Evolutionary conservation across 192 early-diverging fungal genomes (phyloP).

Genomic region (Globomyces pollinis-pini): DNA sequence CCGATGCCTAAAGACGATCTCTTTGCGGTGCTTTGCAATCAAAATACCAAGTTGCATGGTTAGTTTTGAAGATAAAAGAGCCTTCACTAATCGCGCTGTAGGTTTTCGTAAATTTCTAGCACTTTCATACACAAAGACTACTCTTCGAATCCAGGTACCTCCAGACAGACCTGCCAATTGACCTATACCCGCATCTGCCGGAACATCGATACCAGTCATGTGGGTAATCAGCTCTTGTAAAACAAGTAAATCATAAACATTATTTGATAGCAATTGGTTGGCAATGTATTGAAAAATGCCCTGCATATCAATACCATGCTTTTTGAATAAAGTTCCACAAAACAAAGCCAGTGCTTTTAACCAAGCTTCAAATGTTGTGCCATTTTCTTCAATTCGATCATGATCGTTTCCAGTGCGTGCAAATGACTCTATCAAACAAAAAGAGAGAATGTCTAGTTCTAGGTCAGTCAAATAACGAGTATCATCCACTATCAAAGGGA

Average conservation of each 20-base stretch:
- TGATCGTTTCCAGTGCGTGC: constrained; percentile 40
- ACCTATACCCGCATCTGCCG: constrained; percentile 44
- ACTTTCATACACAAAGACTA: constrained; percentile 42
- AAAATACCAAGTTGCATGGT: constrained; percentile 47
- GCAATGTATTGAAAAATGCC: constrained; percentile 58
- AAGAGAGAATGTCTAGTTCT: constrained; percentile 66
- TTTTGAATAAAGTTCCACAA: constrained; percentile 55
- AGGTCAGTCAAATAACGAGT: constrained; percentile 65
- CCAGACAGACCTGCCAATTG: constrained; percentile 62
- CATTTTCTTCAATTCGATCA: constrained; percentile 59
- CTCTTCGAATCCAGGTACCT: constrained; percentile 49
- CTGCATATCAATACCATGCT: constrained; percentile 59
- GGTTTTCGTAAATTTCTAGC: constrained; percentile 40
- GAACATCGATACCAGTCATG: constrained; percentile 61
- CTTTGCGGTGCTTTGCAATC: constrained; percentile 53
- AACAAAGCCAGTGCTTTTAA: constrained; percentile 58
- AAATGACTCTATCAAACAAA: constrained; percentile 59
- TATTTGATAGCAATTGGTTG: constrained; percentile 47
- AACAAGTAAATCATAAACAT: constrained; percentile 57
- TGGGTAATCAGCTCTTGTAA: constrained; percentile 62
- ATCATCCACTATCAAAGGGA: constrained; percentile 65
- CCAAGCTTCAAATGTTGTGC: constrained; percentile 53
- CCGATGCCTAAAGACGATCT: constrained; percentile 29
- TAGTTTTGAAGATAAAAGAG: constrained; percentile 47
- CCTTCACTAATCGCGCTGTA: constrained; percentile 43